A percentile compares a stretch with the other conserved stretches of the same genome.
These are phyloP conservation scores for Firmiana major DNA, from an alignment of 345 rosid species.

Conservation along the genomic window DNA sequence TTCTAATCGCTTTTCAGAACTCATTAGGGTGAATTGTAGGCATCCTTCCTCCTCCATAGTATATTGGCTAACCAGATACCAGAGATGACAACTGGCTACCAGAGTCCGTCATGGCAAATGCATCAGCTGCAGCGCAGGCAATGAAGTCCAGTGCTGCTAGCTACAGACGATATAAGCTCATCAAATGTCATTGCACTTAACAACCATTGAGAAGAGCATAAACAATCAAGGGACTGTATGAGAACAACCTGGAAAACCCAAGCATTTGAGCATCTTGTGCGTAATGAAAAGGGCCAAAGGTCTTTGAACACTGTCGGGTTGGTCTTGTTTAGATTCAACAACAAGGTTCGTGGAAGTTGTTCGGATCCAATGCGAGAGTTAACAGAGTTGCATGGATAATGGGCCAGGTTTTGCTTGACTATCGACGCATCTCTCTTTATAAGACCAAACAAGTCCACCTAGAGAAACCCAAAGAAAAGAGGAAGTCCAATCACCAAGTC, in stretches of 20 bases:
- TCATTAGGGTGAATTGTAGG: constrained; percentile 69
- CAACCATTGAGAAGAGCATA: background rate
- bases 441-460: too few species aligned
- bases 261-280: background rate
- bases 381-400: background rate
- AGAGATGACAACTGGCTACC: constrained; percentile 90
- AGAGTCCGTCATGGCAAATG: constrained; percentile 96
- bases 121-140: constrained; percentile 73
- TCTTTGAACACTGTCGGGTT: too few species aligned
- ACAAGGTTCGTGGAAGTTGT: too few species aligned
- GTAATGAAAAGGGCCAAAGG: background rate
- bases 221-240: background rate
- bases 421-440: too few species aligned
- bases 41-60: constrained; percentile 89
- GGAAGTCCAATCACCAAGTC: too few species aligned
- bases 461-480: too few species aligned
- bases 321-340: too few species aligned
- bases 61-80: constrained; percentile 76
- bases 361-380: constrained; percentile 2
- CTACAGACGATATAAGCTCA: constrained; percentile 35
- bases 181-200: background rate
- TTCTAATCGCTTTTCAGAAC: too few species aligned
- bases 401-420: background rate
- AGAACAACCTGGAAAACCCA: constrained; percentile 1
- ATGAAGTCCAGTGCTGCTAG: constrained; percentile 94